Percentiles rank a stretch among this genome's conserved stretches.
phyloP scores from a whole-genome alignment of 257 asterid genomes.

The Solanum gracilifrons region DNA sequence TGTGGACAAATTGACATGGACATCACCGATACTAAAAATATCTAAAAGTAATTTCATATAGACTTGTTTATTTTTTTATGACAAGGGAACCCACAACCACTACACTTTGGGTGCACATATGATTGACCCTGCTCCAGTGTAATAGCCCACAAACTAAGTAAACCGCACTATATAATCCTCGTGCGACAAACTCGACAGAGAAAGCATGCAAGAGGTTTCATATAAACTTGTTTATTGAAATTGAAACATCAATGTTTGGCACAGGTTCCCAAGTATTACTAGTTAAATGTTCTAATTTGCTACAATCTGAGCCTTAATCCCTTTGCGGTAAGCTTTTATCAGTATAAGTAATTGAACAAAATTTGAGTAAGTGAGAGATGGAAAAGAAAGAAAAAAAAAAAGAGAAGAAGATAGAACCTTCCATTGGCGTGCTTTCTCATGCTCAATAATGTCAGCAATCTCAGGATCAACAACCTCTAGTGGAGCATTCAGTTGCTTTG shows the following conservation, averaged over 20 bases:
- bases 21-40: neutral
- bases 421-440: constrained; percentile 94
- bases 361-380: neutral
- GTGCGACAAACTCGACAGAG: neutral
- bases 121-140: neutral
- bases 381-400: neutral
- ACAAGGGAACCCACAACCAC: neutral
- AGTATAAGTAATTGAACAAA: neutral
- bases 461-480: constrained; percentile 80
- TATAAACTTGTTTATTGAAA: neutral
- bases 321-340: neutral
- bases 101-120: neutral
- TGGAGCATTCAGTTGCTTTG: constrained; percentile 66
- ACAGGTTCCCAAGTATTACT: neutral
- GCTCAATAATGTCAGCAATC: constrained; percentile 83
- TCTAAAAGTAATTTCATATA: neutral
- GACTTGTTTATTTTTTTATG: neutral
- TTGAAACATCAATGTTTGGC: neutral
- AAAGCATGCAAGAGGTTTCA: neutral
- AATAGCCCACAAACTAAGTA: neutral
- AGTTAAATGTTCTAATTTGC: neutral
- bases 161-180: neutral
- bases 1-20: neutral
- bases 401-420: constrained; percentile 35
- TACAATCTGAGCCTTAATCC: neutral